Evolutionary conservation across 75 land plant species (phyloP), one percentile per base, ranked within the genome.

Genomic region (Pseudotsuga menziesii): DNA sequence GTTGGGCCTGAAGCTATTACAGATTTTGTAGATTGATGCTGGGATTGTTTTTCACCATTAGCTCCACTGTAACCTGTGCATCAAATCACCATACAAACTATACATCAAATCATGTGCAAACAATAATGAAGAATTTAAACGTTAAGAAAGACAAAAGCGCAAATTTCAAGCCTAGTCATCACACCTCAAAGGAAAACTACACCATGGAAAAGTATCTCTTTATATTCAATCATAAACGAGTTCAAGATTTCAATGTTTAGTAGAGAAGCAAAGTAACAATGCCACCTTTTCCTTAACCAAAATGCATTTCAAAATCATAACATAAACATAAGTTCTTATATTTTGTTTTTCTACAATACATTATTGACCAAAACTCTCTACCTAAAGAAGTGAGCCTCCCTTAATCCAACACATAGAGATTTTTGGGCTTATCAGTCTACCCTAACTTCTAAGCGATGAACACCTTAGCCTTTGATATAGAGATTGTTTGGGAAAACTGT

Each of bases 41-140:
- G 72, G 41, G 8, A 48, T 69, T 15, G n/a, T 44, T 69, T 69
- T 44, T 69, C 72, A 41, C 48, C 72, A 69, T 36, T 69, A 20
- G 22, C 72, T 69, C 72, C 72, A 19, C 41, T 22, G 35, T 44
- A 69, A 39, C 72, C 72, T 69, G 54, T 48, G 52, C 7, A 44
- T 29, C 36, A 69, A 35, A 69, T 69, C 23, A 69, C n/a, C n/a
- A 48, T 39, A 3, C 72, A 69, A 64, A 29, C 39, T 4, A 32
- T 32, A 64, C 54, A 48, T 29, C 36, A 69, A 35, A 69, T 41
- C 14, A 69, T 20, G 11, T 69, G 9, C 72, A 39, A 64, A 29
- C 39, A 64, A 32, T 7, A 64, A 32, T 64, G 20, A 16, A 19
- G 17, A 64, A 64, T 23, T 29, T 64, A 1, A 32, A 64, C 54